phyloP scores from a whole-genome alignment of 768 basidiomycete genomes.

The Pholiota microspora region DNA sequence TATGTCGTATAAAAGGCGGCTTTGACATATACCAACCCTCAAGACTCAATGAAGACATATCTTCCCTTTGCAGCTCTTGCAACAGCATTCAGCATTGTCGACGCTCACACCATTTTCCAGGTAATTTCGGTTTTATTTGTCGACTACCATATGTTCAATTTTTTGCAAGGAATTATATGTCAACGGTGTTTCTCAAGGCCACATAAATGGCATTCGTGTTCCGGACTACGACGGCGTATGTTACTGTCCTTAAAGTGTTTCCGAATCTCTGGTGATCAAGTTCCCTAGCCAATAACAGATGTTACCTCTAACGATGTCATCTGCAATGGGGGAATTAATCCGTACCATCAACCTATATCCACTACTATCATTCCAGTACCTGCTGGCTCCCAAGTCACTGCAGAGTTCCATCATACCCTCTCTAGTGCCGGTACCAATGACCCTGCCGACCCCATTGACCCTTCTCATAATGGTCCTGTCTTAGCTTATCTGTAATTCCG shows the following conservation, averaged over 20 bases:
- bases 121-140: conserved; percentile 19
- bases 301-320: conserved; percentile 55
- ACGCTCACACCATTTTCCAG: conserved; percentile 54
- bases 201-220: conserved; percentile 37
- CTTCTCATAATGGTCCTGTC: conserved; percentile 53
- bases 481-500: conserved; percentile 46
- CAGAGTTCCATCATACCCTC: conserved; percentile 52
- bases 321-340: conserved; percentile 61
- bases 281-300: conserved; percentile 49
- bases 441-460: conserved; percentile 45
- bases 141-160: background rate
- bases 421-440: conserved; percentile 39
- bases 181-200: conserved; percentile 47
- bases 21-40: background rate
- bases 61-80: conserved; percentile 22
- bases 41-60: conserved; percentile 23
- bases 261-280: background rate
- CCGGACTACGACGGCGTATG: conserved; percentile 44
- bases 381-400: conserved; percentile 50
- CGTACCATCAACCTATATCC: conserved; percentile 47
- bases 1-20: background rate
- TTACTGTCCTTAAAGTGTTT: too few species aligned
- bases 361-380: conserved; percentile 43
- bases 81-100: conserved; percentile 18
- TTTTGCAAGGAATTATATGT: conserved; percentile 41